Conservation (phyloP, 2,329 filamentous ascomycete species). For the Clathrospora elynae region DNA sequence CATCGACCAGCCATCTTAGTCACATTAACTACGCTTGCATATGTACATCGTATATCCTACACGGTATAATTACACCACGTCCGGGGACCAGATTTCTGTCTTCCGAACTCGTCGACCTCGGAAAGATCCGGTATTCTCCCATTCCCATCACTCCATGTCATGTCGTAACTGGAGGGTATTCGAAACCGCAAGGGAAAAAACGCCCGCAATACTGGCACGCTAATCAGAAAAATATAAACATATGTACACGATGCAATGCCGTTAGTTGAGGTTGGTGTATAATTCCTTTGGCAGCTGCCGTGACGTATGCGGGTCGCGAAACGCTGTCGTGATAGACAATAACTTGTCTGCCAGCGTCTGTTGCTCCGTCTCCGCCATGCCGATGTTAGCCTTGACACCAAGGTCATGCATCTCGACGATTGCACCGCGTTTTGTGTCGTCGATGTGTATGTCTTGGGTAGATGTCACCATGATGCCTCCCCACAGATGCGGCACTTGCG, state of each 20-base stretch:
- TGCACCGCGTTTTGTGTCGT: slow-evolving; percentile 27
- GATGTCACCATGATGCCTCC: slow-evolving; percentile 50
- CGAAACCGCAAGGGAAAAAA: too few relatives aligned
- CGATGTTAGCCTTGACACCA: slow-evolving; percentile 40
- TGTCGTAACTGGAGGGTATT: too few relatives aligned
- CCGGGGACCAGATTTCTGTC: too few relatives aligned
- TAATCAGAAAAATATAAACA: too few relatives aligned
- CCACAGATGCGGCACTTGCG: slow-evolving; percentile 28
- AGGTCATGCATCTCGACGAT: slow-evolving; percentile 41
- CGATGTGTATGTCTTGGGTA: slow-evolving; percentile 42
- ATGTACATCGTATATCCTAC: too few relatives aligned
- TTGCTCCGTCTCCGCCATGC: slow-evolving; percentile 48
- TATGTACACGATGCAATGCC: not conserved
- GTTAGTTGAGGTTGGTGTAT: not conserved
- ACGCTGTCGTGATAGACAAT: slow-evolving; percentile 39
- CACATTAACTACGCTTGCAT: too few relatives aligned
- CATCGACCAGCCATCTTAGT: too few relatives aligned
- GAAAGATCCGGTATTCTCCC: too few relatives aligned
- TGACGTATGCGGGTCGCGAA: slow-evolving; percentile 32
- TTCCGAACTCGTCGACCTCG: too few relatives aligned
- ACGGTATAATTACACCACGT: too few relatives aligned
- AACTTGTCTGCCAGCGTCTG: slow-evolving; percentile 49
- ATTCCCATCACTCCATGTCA: too few relatives aligned
- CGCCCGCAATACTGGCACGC: too few relatives aligned
- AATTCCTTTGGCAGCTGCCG: slow-evolving; percentile 18